Base-by-base conservation (phyloP, 2,329 filamentous ascomycete genomes). In the Orbilia quercus region DNA sequence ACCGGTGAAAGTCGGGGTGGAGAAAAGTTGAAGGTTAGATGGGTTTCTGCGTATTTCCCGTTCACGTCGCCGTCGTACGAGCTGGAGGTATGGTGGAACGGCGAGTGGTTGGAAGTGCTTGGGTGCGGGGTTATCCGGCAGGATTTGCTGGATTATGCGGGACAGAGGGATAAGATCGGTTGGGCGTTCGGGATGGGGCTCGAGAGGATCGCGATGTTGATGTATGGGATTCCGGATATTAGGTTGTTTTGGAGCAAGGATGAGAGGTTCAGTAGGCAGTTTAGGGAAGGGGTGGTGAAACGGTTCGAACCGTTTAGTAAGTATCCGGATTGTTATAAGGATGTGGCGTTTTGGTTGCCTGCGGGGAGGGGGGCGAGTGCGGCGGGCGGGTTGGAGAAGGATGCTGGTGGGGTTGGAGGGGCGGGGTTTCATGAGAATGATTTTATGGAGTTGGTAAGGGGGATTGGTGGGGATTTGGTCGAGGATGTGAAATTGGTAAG, bases 61-160 rank as follows among this genome's bases (percentile, higher is more conserved):
- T 98, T 98, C 80, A 99, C 95, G 0, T 93, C 89, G 67, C 95
- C 95, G 0, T 95, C 90, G 5, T 99, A 92, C 91, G 95, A 99
- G 80, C 85, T 99, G 22, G 95, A 99, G 80, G 92, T 99, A 7
- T 93, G 91, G 84, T 97, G 94, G 86, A 89, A 90, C 76, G 93
- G 91, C 28, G 91, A 96, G 80, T 99, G 95, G 95, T 88, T 99
- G 34, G 95, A 99, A 82, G 88, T 98, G 2, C 85, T 99, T 0
- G 95, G 95, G n/a, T 96, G 90, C 77, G 95, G 95, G 36, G 88
- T 99, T 36, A 89, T 95, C 44, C 88, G 91, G 80, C 95, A 99
- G 80, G 84, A 89, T 25, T 85, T 99, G 36, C 87, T 95, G 74
- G 86, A 87, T 80, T 89, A 91, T 62, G 92, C 94, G 0, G 90